These are phyloP conservation scores for Colletotrichum falcatum DNA, from an alignment of 2,329 filamentous ascomycete genomes.

Conservation along the genomic window DNA sequence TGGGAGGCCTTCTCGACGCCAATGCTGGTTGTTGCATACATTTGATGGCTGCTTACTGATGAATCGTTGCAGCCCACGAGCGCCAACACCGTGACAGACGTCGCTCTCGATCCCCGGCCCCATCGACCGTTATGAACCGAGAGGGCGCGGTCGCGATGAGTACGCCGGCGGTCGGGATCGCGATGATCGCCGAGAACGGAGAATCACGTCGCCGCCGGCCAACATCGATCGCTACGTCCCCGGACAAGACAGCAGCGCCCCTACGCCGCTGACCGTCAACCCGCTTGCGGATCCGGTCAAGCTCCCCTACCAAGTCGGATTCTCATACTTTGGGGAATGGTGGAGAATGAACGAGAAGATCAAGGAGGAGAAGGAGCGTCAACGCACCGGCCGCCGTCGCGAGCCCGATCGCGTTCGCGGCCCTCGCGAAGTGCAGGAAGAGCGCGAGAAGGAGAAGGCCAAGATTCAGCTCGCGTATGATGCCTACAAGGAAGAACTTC, in stretches of 20 bases:
- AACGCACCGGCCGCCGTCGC: conserved; percentile 75
- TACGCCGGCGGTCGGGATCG: conserved; percentile 65
- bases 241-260: conserved; percentile 69
- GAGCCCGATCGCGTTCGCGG: conserved; percentile 73
- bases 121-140: conserved; percentile 84
- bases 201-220: conserved; percentile 71
- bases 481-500: conserved; percentile 74
- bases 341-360: conserved; percentile 86
- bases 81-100: conserved; percentile 67
- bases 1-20: not conserved
- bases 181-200: conserved; percentile 68
- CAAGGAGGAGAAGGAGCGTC: conserved; percentile 82
- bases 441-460: conserved; percentile 82
- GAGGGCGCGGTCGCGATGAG: conserved; percentile 74
- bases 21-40: not conserved
- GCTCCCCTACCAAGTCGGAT: conserved; percentile 83
- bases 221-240: conserved; percentile 90
- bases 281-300: conserved; percentile 79
- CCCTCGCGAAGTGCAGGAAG: conserved; percentile 75
- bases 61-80: conserved; percentile 61
- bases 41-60: conserved; percentile 30
- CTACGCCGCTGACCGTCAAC: conserved; percentile 64
- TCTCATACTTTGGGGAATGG: conserved; percentile 89
- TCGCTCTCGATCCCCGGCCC: conserved; percentile 76
- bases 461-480: conserved; percentile 80